A percentile compares a stretch with the other conserved stretches of the same genome.
Evolutionary conservation across 768 basidiomycete species (phyloP).

Genomic region (Tephrocybe sp.): DNA sequence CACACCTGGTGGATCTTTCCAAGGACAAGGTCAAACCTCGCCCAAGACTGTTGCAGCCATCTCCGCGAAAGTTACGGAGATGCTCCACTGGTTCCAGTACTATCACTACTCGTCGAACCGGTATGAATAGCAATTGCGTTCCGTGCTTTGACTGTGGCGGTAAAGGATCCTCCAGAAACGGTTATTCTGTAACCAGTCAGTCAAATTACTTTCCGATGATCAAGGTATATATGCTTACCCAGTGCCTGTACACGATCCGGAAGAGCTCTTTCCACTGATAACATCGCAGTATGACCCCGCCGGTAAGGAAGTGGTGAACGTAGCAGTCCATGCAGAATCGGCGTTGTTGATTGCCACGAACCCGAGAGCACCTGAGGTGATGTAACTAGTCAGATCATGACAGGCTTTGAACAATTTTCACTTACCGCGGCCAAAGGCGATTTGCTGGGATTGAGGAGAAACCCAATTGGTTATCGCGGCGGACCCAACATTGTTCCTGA

Average conservation of each 20-base stretch:
- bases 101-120: conserved; percentile 18
- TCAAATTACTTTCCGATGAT: background rate
- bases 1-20: no score
- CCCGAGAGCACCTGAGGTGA: conserved; percentile 46
- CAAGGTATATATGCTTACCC: conserved; percentile 33
- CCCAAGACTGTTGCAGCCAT: conserved; percentile 57
- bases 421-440: conserved; percentile 66
- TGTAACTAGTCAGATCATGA: background rate
- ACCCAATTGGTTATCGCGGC: conserved; percentile 56
- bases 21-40: conserved; percentile 51
- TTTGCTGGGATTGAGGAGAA: conserved; percentile 54
- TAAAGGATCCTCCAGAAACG: conserved; percentile 51
- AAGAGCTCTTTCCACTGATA: conserved; percentile 43
- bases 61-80: conserved; percentile 51
- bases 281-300: conserved; percentile 67
- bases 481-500: conserved; percentile 57
- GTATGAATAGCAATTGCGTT: conserved; percentile 60
- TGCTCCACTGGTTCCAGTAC: conserved; percentile 13
- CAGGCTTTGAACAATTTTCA: background rate
- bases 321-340: conserved; percentile 52
- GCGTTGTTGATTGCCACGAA: conserved; percentile 71
- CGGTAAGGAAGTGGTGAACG: conserved; percentile 58
- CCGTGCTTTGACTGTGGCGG: conserved; percentile 47
- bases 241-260: conserved; percentile 48
- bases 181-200: conserved; percentile 25